A percentile compares a stretch with the other conserved stretches of the same genome.
These are phyloP conservation scores for Gleditsia sinensis DNA, from an alignment of 306 rosid genomes.

Conservation along the genomic window DNA sequence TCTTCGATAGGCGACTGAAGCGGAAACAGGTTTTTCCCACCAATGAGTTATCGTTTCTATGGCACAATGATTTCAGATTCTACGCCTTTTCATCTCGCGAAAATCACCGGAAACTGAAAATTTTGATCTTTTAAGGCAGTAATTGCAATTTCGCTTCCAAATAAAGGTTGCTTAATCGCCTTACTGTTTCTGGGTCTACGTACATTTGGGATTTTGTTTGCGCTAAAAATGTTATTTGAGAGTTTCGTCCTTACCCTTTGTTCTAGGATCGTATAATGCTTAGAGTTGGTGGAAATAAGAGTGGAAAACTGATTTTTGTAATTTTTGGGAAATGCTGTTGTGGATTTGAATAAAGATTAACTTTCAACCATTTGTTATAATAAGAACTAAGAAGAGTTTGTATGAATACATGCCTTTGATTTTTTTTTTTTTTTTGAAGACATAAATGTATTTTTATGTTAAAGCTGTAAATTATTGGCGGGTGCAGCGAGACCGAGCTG, in stretches of 20 bases:
- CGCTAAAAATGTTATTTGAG: no score
- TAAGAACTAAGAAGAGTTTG: not conserved
- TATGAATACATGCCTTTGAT: not conserved
- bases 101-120: not conserved
- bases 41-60: not conserved
- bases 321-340: not conserved
- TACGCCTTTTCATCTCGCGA: not conserved
- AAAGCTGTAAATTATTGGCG: constrained; percentile 2
- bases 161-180: not conserved
- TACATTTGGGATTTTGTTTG: not conserved
- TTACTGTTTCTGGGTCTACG: not conserved
- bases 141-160: not conserved
- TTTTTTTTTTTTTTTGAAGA: not conserved
- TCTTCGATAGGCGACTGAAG: constrained; percentile 83
- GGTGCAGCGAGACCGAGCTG: constrained; percentile 87
- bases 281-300: not conserved
- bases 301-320: not conserved
- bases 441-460: not conserved
- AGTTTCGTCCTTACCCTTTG: not conserved
- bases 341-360: not conserved
- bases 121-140: not conserved
- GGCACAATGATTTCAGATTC: not conserved
- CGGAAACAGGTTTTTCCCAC: constrained; percentile 56
- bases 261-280: not conserved
- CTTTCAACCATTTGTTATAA: not conserved